These are phyloP conservation scores for Tulasnella sp. DNA, from an alignment of 768 basidiomycete genomes.

Conservation along the genomic window DNA sequence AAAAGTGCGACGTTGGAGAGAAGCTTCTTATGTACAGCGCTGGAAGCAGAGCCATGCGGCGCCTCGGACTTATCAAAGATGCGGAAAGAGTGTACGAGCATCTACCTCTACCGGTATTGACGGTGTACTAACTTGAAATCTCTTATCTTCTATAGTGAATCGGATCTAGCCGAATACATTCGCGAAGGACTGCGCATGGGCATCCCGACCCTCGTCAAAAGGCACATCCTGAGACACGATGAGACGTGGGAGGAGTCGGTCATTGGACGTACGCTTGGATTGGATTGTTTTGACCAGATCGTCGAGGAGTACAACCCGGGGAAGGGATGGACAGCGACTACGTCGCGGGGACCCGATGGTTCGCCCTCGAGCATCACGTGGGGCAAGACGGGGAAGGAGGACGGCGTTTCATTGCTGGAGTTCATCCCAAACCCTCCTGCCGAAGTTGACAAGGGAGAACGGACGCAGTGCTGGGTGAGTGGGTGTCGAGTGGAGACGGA, in stretches of 20 bases:
- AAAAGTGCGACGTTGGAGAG: slow-evolving; percentile 98
- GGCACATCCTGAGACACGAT: not conserved
- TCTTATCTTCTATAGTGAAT: not conserved
- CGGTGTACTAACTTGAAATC: not conserved
- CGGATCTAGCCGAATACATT: not conserved
- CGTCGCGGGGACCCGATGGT: not conserved
- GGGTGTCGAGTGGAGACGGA: not conserved
- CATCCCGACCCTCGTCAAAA: not conserved
- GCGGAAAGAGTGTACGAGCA: not conserved
- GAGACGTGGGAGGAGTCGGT: slow-evolving; percentile 2
- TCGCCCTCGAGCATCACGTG: not conserved
- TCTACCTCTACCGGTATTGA: not conserved
- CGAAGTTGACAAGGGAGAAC: not conserved
- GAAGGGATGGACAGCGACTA: not conserved
- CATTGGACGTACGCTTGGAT: not conserved
- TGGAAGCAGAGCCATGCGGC: slow-evolving; percentile 85
- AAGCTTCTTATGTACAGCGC: slow-evolving; percentile 85
- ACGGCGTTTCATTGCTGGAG: not conserved
- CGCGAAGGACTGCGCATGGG: slow-evolving; percentile 50
- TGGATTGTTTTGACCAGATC: not conserved
- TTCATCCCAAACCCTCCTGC: not conserved
- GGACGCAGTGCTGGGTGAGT: not conserved
- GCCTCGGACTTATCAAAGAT: slow-evolving; percentile 41
- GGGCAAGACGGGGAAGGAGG: not conserved
- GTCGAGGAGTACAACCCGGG: not conserved